Conservation (phyloP, 169 alveolate genomes). For the Pseudocohnilembus persalinus region DNA sequence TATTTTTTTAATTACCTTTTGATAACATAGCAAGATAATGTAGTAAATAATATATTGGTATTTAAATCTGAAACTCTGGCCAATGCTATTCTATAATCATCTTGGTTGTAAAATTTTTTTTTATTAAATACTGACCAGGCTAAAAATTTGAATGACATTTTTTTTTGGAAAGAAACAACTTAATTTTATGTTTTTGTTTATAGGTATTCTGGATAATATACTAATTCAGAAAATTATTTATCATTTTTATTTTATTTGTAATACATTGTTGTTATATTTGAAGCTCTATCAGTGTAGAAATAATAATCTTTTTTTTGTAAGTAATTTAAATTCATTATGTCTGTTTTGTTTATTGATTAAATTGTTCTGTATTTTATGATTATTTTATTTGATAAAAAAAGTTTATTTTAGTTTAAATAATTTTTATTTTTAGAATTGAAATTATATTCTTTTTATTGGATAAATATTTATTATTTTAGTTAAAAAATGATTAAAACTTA, state of each 20-base stretch:
- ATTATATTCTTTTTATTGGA: no score
- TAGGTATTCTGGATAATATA: not conserved
- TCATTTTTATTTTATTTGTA: no score
- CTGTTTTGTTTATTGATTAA: no score
- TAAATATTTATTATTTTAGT: no score
- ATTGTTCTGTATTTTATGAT: no score
- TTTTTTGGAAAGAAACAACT: not conserved
- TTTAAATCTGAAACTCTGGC: not conserved
- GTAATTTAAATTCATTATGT: no score
- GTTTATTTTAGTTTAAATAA: no score
- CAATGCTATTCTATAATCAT: not conserved
- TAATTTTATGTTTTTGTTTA: not conserved
- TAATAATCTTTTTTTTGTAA: no score
- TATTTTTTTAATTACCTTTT: not conserved
- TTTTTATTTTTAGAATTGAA: no score
- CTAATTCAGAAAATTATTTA: not conserved
- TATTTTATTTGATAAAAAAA: no score
- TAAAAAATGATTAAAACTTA: no score
- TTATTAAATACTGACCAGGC: not conserved
- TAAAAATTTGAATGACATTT: not conserved
- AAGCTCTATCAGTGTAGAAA: not conserved
- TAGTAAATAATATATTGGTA: not conserved
- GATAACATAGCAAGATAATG: not conserved
- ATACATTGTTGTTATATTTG: not conserved
- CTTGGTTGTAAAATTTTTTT: not conserved